Percentiles rank a stretch among this genome's conserved stretches.
phyloP scores from a whole-genome alignment of 164 flowering plant species.

The Malania oleifera region DNA sequence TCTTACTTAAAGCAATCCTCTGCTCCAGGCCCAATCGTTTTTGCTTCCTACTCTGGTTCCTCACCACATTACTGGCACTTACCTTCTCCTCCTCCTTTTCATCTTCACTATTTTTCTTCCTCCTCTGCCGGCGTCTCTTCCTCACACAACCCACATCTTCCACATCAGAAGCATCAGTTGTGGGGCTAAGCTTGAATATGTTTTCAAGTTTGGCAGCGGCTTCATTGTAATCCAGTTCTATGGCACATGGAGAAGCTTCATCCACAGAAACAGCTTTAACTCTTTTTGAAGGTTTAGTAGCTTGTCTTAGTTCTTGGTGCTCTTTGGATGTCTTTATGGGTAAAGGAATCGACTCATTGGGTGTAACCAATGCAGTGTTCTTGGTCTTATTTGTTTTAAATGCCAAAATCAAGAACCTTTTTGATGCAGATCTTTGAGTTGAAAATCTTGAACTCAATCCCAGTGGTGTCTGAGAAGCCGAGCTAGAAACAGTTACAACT shows the following conservation, averaged over 20 bases:
- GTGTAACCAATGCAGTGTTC: conserved; percentile 36
- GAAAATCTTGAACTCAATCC: conserved; percentile 43
- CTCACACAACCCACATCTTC: conserved; percentile 24
- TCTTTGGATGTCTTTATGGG: conserved; percentile 42
- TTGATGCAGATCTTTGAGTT: conserved; percentile 19
- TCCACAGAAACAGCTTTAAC: conserved; percentile 45
- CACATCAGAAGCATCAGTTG: conserved; percentile 33
- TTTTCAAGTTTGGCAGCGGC: conserved; percentile 89
- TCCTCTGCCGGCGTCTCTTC: conserved; percentile 25
- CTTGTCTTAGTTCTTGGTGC: conserved; percentile 31
- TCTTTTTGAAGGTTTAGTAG: conserved; percentile 34
- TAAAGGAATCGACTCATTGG: conserved; percentile 39
- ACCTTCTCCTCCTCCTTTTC: conserved; percentile 24
- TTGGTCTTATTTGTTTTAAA: conserved; percentile 59
- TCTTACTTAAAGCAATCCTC: conserved; percentile 55
- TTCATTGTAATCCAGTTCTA: conserved; percentile 74
- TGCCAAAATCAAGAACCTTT: conserved; percentile 46
- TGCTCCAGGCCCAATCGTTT: conserved; percentile 70
- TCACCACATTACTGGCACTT: conserved; percentile 31
- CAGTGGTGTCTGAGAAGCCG: conserved; percentile 60
- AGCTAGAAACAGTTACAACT: conserved; percentile 81
- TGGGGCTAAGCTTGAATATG: conserved; percentile 64
- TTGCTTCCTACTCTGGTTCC: conserved; percentile 34
- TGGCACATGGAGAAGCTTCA: conserved; percentile 37
- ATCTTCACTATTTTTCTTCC: conserved; percentile 31